Conservation (phyloP, 345 rosid species). For the Gossypium rotundifolium region DNA sequence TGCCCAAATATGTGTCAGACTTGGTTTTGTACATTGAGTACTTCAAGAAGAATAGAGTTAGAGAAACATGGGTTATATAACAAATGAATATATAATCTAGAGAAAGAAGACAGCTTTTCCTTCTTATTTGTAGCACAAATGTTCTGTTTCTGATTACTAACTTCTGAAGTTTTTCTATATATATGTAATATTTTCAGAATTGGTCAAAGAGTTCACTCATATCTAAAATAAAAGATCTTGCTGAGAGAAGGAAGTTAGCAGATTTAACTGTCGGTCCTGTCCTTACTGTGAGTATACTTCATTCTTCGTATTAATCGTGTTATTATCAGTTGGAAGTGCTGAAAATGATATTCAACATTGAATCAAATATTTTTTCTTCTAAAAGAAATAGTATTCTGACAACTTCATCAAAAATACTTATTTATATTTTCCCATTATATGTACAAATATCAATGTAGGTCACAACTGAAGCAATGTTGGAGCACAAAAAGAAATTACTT, state of each 20-base stretch:
- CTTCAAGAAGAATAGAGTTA: not conserved
- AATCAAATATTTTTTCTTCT: not conserved
- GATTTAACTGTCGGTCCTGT: constrained; percentile 93
- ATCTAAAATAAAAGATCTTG: constrained; percentile 69
- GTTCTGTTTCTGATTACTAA: not conserved
- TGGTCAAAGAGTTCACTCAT: constrained; percentile 65
- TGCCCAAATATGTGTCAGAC: not conserved
- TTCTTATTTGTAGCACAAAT: not conserved
- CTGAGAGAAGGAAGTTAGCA: constrained; percentile 81
- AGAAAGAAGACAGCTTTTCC: not conserved
- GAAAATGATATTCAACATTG: not conserved
- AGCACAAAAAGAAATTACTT: constrained; percentile 72
- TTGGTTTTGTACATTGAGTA: not conserved
- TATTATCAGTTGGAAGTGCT: not conserved
- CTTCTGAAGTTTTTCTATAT: not conserved
- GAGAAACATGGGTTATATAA: no score
- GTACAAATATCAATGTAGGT: constrained; percentile 31
- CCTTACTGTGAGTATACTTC: constrained; percentile 66
- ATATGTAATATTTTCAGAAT: constrained; percentile 34
- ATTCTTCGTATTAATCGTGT: not conserved
- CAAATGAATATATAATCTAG: not conserved
- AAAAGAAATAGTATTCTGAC: not conserved
- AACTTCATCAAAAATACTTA: not conserved
- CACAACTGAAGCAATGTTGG: constrained; percentile 86
- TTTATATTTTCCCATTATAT: not conserved